Evolutionary conservation across 352 stramenopile species (phyloP), one percentile per base, ranked within the genome.

Genomic region (Phytophthora sp.): DNA sequence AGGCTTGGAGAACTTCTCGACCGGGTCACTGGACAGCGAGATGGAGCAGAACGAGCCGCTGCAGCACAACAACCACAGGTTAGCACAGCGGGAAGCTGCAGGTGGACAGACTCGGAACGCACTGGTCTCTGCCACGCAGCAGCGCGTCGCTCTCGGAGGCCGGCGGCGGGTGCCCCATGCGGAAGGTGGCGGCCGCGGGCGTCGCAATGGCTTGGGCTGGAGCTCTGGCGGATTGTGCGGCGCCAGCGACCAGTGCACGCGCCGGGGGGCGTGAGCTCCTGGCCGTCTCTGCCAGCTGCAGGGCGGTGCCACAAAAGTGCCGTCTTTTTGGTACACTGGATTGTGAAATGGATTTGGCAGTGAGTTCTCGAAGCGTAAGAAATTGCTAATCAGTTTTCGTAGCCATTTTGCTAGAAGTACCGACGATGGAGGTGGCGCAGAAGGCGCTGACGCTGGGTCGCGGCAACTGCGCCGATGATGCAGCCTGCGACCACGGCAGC

Each of bases 1-100:
- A n/a, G 69, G 26, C 52, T 74, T 67, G n/a, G 57, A 43, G 11
- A 74, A 39, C 32, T 80, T 72, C 11, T 86, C 79, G 28, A 76
- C 49, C 9, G 70, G 61, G 61, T 88, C 77, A 52, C 78, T 89
- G 12, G 74, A 77, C 17, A 88, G 49, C 9, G 76, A 87, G 37
- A 89, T 89, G 45, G 79, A 86, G 66, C 71, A 84, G 54, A 91
- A 88, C 37, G 72, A 83, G 7, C 66, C 60, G 49, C 76, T 89
- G 45, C 5, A 32, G 30, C 21, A 61, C 13, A 52, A 4, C n/a
- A 37, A 60, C 21, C 8, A 6, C 31, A 18, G 20, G 24, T 55
- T 46, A 63, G 41, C 15, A 15, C 5, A 44, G 43, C 2, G 32
- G 26, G 53, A 24, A 42, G 13, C 54, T 17, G 10, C 15, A 41